phyloP scores from a whole-genome alignment of 2,329 filamentous ascomycete species.

The Aspergillus quadricinctus region DNA sequence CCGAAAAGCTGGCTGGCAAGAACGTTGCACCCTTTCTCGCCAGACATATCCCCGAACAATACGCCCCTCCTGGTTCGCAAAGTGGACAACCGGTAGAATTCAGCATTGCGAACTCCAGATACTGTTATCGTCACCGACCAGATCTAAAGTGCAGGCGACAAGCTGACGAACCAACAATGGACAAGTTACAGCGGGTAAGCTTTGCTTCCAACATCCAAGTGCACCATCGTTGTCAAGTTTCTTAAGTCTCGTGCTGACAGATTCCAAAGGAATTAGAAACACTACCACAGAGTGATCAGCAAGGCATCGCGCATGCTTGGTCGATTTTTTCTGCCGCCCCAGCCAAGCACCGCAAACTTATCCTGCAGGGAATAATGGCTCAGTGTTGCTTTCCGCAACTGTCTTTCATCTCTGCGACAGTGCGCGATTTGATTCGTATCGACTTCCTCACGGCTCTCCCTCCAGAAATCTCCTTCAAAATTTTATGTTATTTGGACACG shows the following conservation, averaged over 20 bases:
- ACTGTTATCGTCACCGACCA: conserved; percentile 90
- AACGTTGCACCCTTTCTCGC: conserved; percentile 84
- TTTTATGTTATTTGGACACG: conserved; percentile 88
- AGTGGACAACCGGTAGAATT: conserved; percentile 38
- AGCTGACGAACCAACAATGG: conserved; percentile 94
- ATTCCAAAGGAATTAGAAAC: conserved; percentile 68
- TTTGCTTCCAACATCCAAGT: background rate
- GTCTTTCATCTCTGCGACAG: conserved; percentile 83
- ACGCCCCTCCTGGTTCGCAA: conserved; percentile 65
- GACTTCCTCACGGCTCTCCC: conserved; percentile 90
- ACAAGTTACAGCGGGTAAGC: conserved; percentile 79
- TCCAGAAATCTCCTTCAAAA: conserved; percentile 86
- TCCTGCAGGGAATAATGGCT: conserved; percentile 92
- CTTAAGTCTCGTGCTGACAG: conserved; percentile 1
- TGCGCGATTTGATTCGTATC: conserved; percentile 94
- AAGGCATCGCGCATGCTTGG: conserved; percentile 96
- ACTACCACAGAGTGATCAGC: conserved; percentile 78
- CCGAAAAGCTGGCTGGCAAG: conserved; percentile 64
- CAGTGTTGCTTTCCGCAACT: conserved; percentile 98
- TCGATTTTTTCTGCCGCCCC: conserved; percentile 95
- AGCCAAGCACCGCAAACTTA: conserved; percentile 86
- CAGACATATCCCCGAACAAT: conserved; percentile 84
- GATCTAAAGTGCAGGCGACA: conserved; percentile 91
- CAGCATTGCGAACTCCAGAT: conserved; percentile 67
- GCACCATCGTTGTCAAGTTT: background rate